Conservation (phyloP, 1,139 yeast genomes). For the Debaryomycetaceae sp. region DNA sequence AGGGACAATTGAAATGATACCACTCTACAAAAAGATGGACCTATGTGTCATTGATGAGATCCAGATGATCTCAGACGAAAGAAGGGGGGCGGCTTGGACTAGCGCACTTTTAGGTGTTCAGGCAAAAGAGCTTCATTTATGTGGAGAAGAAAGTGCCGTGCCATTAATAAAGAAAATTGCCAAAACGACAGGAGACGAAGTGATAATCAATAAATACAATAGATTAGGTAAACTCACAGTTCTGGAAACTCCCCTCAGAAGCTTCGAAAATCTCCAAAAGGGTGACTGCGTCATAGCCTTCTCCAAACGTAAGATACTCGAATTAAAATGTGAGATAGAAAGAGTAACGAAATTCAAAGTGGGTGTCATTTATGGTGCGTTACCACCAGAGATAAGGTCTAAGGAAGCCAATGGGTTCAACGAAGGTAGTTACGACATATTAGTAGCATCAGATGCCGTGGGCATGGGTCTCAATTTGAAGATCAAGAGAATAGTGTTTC, state of each 20-base stretch:
- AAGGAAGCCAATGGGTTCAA: constrained; percentile 81
- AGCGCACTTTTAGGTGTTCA: constrained; percentile 82
- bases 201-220: constrained; percentile 63
- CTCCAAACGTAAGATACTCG: constrained; percentile 67
- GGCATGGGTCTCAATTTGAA: constrained; percentile 95
- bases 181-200: constrained; percentile 72
- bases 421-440: constrained; percentile 65
- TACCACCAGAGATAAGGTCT: constrained; percentile 93
- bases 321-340: constrained; percentile 65
- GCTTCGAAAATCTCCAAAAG: constrained; percentile 37
- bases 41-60: constrained; percentile 93
- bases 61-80: constrained; percentile 82
- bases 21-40: constrained; percentile 63
- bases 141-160: constrained; percentile 89
- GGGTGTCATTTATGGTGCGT: constrained; percentile 90
- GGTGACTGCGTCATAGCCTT: constrained; percentile 95
- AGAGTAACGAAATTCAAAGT: constrained; percentile 59
- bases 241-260: constrained; percentile 33
- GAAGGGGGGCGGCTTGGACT: constrained; percentile 94
- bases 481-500: constrained; percentile 75
- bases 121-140: constrained; percentile 82
- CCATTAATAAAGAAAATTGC: constrained; percentile 58
- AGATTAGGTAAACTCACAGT: constrained; percentile 72
- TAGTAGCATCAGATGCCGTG: constrained; percentile 94
- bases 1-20: constrained; percentile 94